Percentiles rank a stretch among this genome's conserved stretches.
phyloP scores from a whole-genome alignment of 1,284 basidiomycete species.

The Naganishia sp. region DNA sequence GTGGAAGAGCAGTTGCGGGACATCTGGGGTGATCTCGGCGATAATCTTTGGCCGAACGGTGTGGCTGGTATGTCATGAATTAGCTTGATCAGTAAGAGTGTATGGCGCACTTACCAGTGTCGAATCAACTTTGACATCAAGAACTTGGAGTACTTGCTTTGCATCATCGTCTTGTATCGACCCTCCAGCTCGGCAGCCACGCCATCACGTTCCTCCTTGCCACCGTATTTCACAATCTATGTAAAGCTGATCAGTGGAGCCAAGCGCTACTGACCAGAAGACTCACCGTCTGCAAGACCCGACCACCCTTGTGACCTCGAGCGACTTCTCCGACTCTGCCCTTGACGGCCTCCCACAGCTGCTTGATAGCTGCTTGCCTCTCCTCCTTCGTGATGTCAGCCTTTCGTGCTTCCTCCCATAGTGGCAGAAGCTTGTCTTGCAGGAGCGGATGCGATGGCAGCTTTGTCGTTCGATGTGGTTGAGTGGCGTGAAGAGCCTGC shows the following conservation, averaged over 20 bases:
- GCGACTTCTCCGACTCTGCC: constrained; percentile 80
- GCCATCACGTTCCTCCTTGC: constrained; percentile 73
- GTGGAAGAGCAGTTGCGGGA: constrained; percentile 74
- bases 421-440: constrained; percentile 65
- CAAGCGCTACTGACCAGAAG: background rate
- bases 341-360: constrained; percentile 71
- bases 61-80: constrained; percentile 57
- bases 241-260: background rate
- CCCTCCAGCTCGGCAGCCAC: constrained; percentile 79
- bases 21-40: constrained; percentile 70
- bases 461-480: constrained; percentile 63
- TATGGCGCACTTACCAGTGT: constrained; percentile 50
- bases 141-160: constrained; percentile 90
- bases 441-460: constrained; percentile 72
- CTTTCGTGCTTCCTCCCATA: constrained; percentile 78
- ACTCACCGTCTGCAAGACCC: constrained; percentile 74
- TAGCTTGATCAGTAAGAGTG: background rate
- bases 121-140: constrained; percentile 80
- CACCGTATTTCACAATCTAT: constrained; percentile 73
- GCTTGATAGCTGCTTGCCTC: constrained; percentile 68
- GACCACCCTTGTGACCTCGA: constrained; percentile 84
- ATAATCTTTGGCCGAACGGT: constrained; percentile 68
- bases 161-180: constrained; percentile 70
- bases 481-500: constrained; percentile 48
- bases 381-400: constrained; percentile 71